These are phyloP conservation scores for Clavulina sp. DNA, from an alignment of 768 basidiomycete genomes.

Conservation along the genomic window DNA sequence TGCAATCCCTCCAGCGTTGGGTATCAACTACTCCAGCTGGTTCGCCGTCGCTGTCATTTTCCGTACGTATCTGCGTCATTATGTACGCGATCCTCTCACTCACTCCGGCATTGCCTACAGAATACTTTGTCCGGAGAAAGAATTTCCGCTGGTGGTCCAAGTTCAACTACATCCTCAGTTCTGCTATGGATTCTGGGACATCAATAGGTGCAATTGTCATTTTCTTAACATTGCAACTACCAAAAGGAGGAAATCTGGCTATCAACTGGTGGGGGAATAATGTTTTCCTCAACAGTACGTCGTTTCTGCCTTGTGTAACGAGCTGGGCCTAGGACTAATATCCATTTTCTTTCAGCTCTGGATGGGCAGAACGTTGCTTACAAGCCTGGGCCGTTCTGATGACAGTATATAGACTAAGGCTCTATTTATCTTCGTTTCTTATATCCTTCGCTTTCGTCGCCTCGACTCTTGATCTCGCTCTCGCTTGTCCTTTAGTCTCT, in stretches of 20 bases:
- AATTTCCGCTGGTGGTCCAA: conserved; percentile 34
- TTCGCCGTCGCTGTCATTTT: conserved; percentile 28
- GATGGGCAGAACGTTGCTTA: background rate
- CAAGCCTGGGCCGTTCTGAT: background rate
- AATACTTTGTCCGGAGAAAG: conserved; percentile 25
- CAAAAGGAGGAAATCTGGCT: conserved; percentile 17
- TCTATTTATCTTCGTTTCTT: too few relatives aligned
- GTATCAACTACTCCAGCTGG: conserved; percentile 30
- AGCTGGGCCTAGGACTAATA: background rate
- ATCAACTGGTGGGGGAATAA: conserved; percentile 26
- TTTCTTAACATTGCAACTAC: conserved; percentile 26
- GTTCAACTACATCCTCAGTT: conserved; percentile 31
- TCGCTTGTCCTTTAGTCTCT: background rate
- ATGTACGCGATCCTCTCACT: background rate
- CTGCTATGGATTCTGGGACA: conserved; percentile 28
- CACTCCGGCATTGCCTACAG: conserved; percentile 10
- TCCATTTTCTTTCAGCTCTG: background rate
- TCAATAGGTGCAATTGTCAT: conserved; percentile 24
- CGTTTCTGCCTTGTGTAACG: background rate
- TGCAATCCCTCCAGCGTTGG: conserved; percentile 28
- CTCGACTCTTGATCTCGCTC: too few relatives aligned
- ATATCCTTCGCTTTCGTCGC: too few relatives aligned
- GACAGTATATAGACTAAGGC: background rate
- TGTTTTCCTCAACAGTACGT: conserved; percentile 10
- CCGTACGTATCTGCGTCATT: conserved; percentile 14